A percentile compares a stretch with the other conserved stretches of the same genome.
phyloP scores from a whole-genome alignment of 441 rosid genomes.

The Eutrema salsugineum region DNA sequence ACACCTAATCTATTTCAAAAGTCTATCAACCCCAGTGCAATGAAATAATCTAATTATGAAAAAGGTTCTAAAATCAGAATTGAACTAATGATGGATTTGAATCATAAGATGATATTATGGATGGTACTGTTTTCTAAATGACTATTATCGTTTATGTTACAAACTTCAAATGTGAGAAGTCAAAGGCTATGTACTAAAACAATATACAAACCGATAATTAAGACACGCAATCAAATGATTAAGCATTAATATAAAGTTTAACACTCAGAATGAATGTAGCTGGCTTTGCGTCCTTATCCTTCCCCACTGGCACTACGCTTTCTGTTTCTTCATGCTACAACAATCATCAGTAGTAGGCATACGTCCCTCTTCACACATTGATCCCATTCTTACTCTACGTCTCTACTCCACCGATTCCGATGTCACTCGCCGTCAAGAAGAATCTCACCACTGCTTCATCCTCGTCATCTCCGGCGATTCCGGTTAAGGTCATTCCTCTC shows the following conservation, averaged over 20 bases:
- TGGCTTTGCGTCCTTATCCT: constrained; percentile 12
- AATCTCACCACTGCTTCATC: constrained; percentile 14
- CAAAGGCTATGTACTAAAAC: not conserved
- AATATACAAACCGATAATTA: not conserved
- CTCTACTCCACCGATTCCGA: not conserved
- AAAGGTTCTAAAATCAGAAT: not conserved
- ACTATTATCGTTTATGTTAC: not conserved
- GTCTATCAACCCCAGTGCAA: not conserved
- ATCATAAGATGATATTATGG: not conserved
- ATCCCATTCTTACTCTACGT: not conserved
- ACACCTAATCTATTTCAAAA: not conserved
- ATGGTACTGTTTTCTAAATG: not conserved
- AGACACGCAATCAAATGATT: not conserved
- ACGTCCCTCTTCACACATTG: constrained; percentile 21
- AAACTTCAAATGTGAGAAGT: not conserved
- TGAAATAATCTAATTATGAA: not conserved
- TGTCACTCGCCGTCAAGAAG: constrained; percentile 1
- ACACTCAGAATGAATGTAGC: constrained; percentile 5
- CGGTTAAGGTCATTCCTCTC: constrained; percentile 67
- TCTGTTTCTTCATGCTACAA: constrained; percentile 24
- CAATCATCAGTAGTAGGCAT: not conserved
- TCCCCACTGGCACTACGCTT: not conserved
- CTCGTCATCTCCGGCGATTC: constrained; percentile 30
- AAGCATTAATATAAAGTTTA: not conserved
- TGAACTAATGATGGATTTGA: not conserved